phyloP scores from a whole-genome alignment of 805 yeast species.

The Pichia exigua region DNA sequence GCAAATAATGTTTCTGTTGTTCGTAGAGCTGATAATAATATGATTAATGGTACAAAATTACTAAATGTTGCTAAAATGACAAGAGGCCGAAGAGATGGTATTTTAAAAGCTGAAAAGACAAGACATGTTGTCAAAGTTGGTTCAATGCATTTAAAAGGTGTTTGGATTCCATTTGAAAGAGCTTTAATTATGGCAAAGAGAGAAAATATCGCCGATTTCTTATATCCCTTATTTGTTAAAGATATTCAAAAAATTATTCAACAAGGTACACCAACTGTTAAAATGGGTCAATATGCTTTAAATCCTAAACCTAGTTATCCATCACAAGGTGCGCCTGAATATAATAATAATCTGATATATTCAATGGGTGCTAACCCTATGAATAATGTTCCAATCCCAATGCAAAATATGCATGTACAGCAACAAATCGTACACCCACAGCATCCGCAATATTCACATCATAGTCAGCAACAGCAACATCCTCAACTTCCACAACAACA shows the following conservation, averaged over 20 bases:
- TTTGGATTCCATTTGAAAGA: slow-evolving; percentile 69
- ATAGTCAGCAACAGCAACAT: too few species aligned
- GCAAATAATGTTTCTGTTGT: slow-evolving; percentile 62
- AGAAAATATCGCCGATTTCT: slow-evolving; percentile 51
- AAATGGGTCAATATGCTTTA: slow-evolving; percentile 17
- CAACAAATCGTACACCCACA: neutral
- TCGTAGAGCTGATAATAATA: slow-evolving; percentile 62
- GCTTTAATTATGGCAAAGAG: slow-evolving; percentile 64
- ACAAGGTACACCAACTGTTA: slow-evolving; percentile 30
- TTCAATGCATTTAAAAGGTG: slow-evolving; percentile 69
- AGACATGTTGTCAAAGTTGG: slow-evolving; percentile 68
- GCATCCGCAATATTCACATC: neutral
- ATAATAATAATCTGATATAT: neutral
- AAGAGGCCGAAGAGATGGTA: slow-evolving; percentile 66
- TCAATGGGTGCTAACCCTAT: neutral
- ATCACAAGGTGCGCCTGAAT: neutral
- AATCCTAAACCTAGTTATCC: slow-evolving; percentile 2
- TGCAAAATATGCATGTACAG: neutral
- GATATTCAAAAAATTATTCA: slow-evolving; percentile 46
- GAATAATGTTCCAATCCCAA: neutral
- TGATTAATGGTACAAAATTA: slow-evolving; percentile 65
- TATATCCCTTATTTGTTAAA: slow-evolving; percentile 55
- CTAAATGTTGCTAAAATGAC: slow-evolving; percentile 68
- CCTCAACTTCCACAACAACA: too few species aligned
- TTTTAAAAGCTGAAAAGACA: slow-evolving; percentile 56